Conservation (phyloP, 768 basidiomycete species). For the Kwoniella bestiolae region DNA sequence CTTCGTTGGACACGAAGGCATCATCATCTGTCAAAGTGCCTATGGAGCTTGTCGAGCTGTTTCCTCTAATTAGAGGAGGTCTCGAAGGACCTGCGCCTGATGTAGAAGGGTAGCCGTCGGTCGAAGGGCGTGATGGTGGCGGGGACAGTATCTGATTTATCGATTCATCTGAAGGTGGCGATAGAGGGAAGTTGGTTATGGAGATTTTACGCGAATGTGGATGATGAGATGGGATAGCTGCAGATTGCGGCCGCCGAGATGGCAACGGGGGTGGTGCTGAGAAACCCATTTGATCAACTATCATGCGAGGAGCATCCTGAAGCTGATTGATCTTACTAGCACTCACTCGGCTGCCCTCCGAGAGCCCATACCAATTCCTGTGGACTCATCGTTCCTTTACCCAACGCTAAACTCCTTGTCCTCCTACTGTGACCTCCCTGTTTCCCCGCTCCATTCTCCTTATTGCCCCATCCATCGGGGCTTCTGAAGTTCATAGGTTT, state of each 20-base stretch:
- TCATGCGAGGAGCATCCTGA: too few species aligned
- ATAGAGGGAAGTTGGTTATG: slow-evolving; percentile 15
- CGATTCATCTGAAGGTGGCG: slow-evolving; percentile 32
- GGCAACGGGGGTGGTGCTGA: slow-evolving; percentile 46
- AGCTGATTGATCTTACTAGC: background rate
- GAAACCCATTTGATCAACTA: too few species aligned
- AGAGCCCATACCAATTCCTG: slow-evolving; percentile 54
- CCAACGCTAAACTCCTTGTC: slow-evolving; percentile 44
- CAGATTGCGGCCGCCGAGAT: slow-evolving; percentile 29
- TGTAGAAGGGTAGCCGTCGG: slow-evolving; percentile 1
- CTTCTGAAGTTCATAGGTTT: slow-evolving; percentile 34
- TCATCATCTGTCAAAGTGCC: slow-evolving; percentile 5
- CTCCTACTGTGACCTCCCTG: slow-evolving; percentile 30
- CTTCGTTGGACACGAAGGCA: slow-evolving; percentile 20
- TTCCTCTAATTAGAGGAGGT: slow-evolving; percentile 1
- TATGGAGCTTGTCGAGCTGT: slow-evolving; percentile 15
- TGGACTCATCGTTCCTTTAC: slow-evolving; percentile 47
- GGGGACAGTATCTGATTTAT: slow-evolving; percentile 13
- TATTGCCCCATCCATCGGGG: slow-evolving; percentile 38
- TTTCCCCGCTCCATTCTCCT: slow-evolving; percentile 18
- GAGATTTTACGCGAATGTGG: slow-evolving; percentile 58
- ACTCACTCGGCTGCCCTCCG: slow-evolving; percentile 36
- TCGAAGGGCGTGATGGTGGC: background rate
- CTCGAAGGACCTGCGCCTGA: slow-evolving; percentile 10
- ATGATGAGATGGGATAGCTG: slow-evolving; percentile 43